Conservation (phyloP, 2,329 filamentous ascomycete genomes). For the Colletotrichum falcatum region DNA sequence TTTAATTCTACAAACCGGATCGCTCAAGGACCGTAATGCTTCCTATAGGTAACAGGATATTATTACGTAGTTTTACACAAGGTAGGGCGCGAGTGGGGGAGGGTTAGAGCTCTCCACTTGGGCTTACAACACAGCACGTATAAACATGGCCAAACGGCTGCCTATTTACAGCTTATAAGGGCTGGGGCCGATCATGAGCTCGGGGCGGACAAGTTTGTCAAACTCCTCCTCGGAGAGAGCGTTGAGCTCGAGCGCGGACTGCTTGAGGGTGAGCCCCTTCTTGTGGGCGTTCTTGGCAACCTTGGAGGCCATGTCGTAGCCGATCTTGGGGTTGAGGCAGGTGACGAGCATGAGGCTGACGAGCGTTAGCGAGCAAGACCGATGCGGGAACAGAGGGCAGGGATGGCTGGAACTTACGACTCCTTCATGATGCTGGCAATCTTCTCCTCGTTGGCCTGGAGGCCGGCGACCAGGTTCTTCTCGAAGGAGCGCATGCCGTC, state of each 20-base stretch:
- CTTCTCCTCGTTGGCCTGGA: slow-evolving; percentile 93
- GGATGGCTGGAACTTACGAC: slow-evolving; percentile 70
- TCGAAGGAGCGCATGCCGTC: slow-evolving; percentile 97
- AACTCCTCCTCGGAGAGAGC: slow-evolving; percentile 91
- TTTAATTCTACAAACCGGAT: slow-evolving; percentile 29
- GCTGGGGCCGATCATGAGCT: slow-evolving; percentile 93
- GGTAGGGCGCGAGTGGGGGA: not conserved
- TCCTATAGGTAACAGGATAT: slow-evolving; percentile 40
- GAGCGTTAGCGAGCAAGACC: slow-evolving; percentile 41
- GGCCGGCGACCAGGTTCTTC: slow-evolving; percentile 88
- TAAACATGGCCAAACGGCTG: not conserved
- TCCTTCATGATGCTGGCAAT: slow-evolving; percentile 93
- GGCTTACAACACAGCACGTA: slow-evolving; percentile 14
- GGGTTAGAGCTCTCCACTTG: slow-evolving; percentile 4
- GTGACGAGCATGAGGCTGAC: slow-evolving; percentile 96
- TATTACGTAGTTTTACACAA: slow-evolving; percentile 37
- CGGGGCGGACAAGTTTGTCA: slow-evolving; percentile 87
- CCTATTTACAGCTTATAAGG: slow-evolving; percentile 62
- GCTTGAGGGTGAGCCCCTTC: slow-evolving; percentile 93
- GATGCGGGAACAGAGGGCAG: not conserved
- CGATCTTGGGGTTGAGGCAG: slow-evolving; percentile 96
- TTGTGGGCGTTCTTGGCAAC: slow-evolving; percentile 99
- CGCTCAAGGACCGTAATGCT: slow-evolving; percentile 34
- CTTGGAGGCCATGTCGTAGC: slow-evolving; percentile 97
- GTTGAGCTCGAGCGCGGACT: slow-evolving; percentile 93